A percentile compares a stretch with the other conserved stretches of the same genome.
These are phyloP conservation scores for Lepiota brunneoincarnata DNA, from an alignment of 768 basidiomycete genomes.

Conservation along the genomic window DNA sequence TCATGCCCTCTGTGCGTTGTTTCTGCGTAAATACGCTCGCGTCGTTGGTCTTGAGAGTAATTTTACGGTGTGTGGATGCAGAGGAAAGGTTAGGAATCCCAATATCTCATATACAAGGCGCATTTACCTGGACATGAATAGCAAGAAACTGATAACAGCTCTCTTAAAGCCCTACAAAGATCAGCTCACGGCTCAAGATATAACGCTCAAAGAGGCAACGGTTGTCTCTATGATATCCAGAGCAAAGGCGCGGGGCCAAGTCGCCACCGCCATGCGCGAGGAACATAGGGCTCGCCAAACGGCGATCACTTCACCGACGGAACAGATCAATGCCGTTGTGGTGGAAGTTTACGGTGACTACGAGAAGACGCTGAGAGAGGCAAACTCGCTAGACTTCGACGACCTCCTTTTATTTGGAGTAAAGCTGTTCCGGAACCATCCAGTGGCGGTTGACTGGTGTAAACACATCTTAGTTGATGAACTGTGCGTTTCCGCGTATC, in stretches of 20 bases:
- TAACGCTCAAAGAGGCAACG: constrained; percentile 51
- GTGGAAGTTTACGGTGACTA: constrained; percentile 65
- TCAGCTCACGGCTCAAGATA: constrained; percentile 40
- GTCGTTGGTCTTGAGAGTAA: constrained; percentile 61
- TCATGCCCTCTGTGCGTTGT: constrained; percentile 71
- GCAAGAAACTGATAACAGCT: constrained; percentile 64
- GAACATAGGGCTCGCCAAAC: constrained; percentile 13
- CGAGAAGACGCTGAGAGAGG: constrained; percentile 52
- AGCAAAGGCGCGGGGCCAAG: constrained; percentile 66
- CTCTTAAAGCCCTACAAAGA: constrained; percentile 58
- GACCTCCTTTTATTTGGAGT: constrained; percentile 24
- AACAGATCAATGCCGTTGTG: constrained; percentile 34
- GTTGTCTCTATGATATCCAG: constrained; percentile 68
- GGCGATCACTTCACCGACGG: constrained; percentile 14
- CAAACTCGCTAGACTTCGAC: constrained; percentile 84
- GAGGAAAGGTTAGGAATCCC: constrained; percentile 61
- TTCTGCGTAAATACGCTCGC: constrained; percentile 63
- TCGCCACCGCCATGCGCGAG: constrained; percentile 38
- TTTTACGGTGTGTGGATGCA: constrained; percentile 80
- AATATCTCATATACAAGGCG: not conserved
- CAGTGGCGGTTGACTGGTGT: constrained; percentile 23
- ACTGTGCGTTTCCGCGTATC: constrained; percentile 25
- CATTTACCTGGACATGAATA: constrained; percentile 21
- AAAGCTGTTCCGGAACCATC: constrained; percentile 18
- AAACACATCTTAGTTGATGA: constrained; percentile 29